Evolutionary conservation across 257 asterid genomes (phyloP), one percentile per base, ranked within the genome.

Genomic region (Petrea volubilis): DNA sequence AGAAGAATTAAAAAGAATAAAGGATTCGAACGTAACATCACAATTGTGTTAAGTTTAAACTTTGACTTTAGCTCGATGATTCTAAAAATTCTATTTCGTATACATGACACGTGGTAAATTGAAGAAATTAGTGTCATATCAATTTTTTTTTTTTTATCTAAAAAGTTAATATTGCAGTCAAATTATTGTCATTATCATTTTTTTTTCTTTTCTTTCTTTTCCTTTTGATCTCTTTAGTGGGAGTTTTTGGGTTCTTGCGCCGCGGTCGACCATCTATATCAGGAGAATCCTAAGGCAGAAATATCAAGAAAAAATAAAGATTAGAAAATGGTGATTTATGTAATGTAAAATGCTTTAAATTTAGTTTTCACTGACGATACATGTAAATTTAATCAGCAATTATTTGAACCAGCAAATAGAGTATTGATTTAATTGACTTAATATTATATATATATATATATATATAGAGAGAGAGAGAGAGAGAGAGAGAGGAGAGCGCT

Each of bases 181-280:
- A 77, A 44, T 70, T 52, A 21, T 68, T 24, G 28, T 2, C n/a
- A n/a, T n/a, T n/a, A n/a, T n/a, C n/a, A n/a, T 25, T 33, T 7
- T 33, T 33, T 33, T 17, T 34, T 11, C 74, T 60, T 34, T 38
- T 10, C 29, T 17, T 3, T 24, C 28, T 20, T 64, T 73, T 64
- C 23, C 6, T 66, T 63, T 60, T 55, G 43, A 59, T 67, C 49
- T 27, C 29, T 79, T 31, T 13, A 18, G 64, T 60, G 73, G 15
- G 34, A 1, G 28, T 58, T 83, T 81, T 72, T 70, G 62, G 81
- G 84, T 76, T 47, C 17, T 60, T 38, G 85, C 65, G 88, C 81
- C 85, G 46, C 14, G 41, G 46, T 77, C 76, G 21, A 67, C 64
- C 78, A 65, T 61, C 64, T 20, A 59, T 63, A 34, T 77, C 66